phyloP scores from a whole-genome alignment of 2,329 filamentous ascomycete genomes.

The Phyllosticta capitalensis region DNA sequence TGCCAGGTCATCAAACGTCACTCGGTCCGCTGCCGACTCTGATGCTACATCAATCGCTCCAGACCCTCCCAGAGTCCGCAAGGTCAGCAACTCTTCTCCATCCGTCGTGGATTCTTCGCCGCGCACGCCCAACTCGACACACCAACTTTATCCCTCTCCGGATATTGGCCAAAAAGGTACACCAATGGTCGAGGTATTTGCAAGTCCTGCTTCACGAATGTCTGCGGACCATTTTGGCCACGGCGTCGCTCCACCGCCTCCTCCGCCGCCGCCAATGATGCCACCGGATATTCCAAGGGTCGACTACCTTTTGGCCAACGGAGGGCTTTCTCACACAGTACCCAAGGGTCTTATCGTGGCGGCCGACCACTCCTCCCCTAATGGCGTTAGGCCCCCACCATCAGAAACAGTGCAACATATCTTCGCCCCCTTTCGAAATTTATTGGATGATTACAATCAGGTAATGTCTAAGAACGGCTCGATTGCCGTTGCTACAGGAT shows the following conservation, averaged over 20 bases:
- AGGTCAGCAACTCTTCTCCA: slow-evolving; percentile 29
- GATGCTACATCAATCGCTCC: slow-evolving; percentile 37
- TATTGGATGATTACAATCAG: slow-evolving; percentile 76
- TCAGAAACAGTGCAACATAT: slow-evolving; percentile 56
- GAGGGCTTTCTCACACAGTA: slow-evolving; percentile 63
- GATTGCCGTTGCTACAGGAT: slow-evolving; percentile 87
- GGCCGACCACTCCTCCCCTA: slow-evolving; percentile 46
- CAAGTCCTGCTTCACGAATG: slow-evolving; percentile 28
- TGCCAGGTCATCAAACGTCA: slow-evolving; percentile 22
- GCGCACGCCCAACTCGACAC: slow-evolving; percentile 33
- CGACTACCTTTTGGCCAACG: slow-evolving; percentile 85
- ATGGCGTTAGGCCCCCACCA: slow-evolving; percentile 28
- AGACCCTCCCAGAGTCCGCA: slow-evolving; percentile 23
- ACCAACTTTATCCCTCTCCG: slow-evolving; percentile 27
- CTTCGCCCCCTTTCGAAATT: slow-evolving; percentile 71
- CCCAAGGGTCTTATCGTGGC: slow-evolving; percentile 64
- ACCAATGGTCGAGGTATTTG: slow-evolving; percentile 35
- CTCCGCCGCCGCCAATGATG: slow-evolving; percentile 59
- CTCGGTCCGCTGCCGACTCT: slow-evolving; percentile 33
- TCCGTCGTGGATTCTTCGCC: slow-evolving; percentile 35
- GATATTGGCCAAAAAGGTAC: slow-evolving; percentile 26
- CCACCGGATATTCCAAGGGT: slow-evolving; percentile 67
- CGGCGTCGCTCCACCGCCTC: slow-evolving; percentile 54
- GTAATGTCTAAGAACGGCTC: slow-evolving; percentile 81
- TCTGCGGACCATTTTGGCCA: slow-evolving; percentile 31